Conservation (phyloP, 306 rosid genomes). For the Acmispon strigosus region DNA sequence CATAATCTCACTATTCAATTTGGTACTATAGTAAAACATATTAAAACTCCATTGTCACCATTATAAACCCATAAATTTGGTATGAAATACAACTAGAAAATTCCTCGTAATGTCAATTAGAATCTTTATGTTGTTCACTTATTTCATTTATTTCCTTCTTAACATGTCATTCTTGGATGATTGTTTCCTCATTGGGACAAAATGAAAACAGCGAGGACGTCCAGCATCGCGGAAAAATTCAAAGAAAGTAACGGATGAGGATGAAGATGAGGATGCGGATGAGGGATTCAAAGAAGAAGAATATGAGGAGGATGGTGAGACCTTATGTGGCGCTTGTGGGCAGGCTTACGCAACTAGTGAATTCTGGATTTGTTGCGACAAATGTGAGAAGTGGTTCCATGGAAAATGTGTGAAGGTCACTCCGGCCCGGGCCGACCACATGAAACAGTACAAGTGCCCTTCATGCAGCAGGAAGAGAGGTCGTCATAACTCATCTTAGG, state of each 20-base stretch:
- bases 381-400: constrained; percentile 50
- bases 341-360: constrained; percentile 20
- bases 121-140: neutral
- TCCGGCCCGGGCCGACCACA: constrained; percentile 33
- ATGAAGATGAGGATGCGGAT: constrained; percentile 29
- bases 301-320: constrained; percentile 39
- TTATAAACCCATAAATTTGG: neutral
- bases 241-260: constrained; percentile 42
- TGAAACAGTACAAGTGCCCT: constrained; percentile 40
- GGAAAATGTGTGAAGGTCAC: constrained; percentile 44
- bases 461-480: constrained; percentile 35
- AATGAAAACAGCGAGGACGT: constrained; percentile 39
- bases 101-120: neutral
- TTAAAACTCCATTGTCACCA: neutral
- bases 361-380: constrained; percentile 51
- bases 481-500: neutral
- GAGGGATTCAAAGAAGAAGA: constrained; percentile 21
- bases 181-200: constrained; percentile 2
- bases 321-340: constrained; percentile 33
- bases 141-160: neutral
- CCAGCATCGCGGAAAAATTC: constrained; percentile 34
- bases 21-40: neutral
- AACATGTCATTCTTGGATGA: neutral
- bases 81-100: constrained; percentile 3
- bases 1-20: neutral